Base-by-base conservation (phyloP, 257 asterid genomes). In the Solanum etuberosum region DNA sequence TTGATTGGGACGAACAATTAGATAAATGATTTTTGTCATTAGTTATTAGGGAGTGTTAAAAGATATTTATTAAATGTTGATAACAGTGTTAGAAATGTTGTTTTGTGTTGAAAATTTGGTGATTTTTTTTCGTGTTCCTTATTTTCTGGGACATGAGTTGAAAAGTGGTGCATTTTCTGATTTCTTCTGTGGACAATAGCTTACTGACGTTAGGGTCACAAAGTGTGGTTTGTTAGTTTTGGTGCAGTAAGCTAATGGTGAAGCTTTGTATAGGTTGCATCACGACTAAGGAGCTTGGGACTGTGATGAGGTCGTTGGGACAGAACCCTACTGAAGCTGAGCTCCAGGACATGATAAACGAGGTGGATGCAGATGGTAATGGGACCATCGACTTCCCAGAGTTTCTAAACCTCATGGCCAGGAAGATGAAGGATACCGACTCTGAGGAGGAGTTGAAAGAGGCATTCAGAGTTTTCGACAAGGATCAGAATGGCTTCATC, bases 371-470 rank as follows among this genome's bases (percentile, higher is more conserved):
- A 3, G 94, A 93, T 90, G 95, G 95, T 9, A 93, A 92, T 59
- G 95, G 94, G 46, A 93, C 95, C 87, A 93, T 93, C 3, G 96
- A 93, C 89, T 93, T 93, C 92, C 96, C 96, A 0, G 96, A 93
- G 94, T 93, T 93, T 37, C 87, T 93, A 92, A 93, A 93, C 91
- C 95, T 93, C 88, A 93, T 93, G 95, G 93, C 94, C n/a, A 87
- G 91, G 84, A 93, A 93, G 72, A 93, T 92, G 95, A 92, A 93
- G 93, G 95, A 93, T 89, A 92, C 94, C 0, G 95, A 93, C 84
- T 93, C 95, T 16, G 95, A 93, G 91, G 95, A 93, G 91, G 95
- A 93, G 88, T 92, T 93, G 84, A 93, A 93, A 86, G 95, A 92
- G 90, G 95, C 96, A 0, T 93, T 93, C 92, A 93, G 96, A 3